Conservation (phyloP, 805 yeast genomes). For the Alloascoidea hylecoeti region DNA sequence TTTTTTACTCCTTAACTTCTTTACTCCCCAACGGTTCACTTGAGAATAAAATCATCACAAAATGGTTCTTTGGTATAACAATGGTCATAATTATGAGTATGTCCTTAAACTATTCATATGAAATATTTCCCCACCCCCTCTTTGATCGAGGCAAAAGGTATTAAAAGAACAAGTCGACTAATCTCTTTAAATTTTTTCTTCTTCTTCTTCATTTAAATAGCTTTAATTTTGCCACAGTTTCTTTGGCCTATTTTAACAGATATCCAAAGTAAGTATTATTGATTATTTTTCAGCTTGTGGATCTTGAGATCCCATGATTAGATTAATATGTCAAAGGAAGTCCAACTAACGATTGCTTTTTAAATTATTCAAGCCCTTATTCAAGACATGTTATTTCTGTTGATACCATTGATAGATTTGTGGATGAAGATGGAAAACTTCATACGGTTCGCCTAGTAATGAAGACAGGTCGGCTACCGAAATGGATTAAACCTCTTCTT, state of each 20-base stretch:
- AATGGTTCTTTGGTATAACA: slow-evolving; percentile 55
- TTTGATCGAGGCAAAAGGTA: slow-evolving; percentile 2
- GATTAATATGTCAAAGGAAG: slow-evolving; percentile 8
- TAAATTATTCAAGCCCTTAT: slow-evolving; percentile 50
- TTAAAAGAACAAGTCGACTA: background rate
- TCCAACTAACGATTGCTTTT: slow-evolving; percentile 13
- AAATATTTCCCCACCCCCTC: too few species aligned
- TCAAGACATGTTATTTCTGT: slow-evolving; percentile 74
- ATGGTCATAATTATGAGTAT: slow-evolving; percentile 39
- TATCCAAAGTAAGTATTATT: slow-evolving; percentile 28
- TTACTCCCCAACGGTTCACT: background rate
- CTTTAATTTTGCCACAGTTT: slow-evolving; percentile 52
- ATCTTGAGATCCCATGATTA: background rate
- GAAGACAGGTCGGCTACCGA: slow-evolving; percentile 71
- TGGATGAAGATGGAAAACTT: slow-evolving; percentile 51
- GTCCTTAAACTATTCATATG: slow-evolving; percentile 3
- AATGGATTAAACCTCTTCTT: slow-evolving; percentile 62
- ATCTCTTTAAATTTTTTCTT: slow-evolving; percentile 3
- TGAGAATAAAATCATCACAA: too few species aligned
- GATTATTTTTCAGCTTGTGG: background rate
- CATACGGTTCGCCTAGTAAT: slow-evolving; percentile 60
- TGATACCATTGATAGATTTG: slow-evolving; percentile 53
- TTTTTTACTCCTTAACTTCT: too few species aligned
- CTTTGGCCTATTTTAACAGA: slow-evolving; percentile 63
- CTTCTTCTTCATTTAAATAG: slow-evolving; percentile 5